Evolutionary conservation across 306 rosid species (phyloP), one percentile per base, ranked within the genome.

Genomic region (Ziziphus jujuba): DNA sequence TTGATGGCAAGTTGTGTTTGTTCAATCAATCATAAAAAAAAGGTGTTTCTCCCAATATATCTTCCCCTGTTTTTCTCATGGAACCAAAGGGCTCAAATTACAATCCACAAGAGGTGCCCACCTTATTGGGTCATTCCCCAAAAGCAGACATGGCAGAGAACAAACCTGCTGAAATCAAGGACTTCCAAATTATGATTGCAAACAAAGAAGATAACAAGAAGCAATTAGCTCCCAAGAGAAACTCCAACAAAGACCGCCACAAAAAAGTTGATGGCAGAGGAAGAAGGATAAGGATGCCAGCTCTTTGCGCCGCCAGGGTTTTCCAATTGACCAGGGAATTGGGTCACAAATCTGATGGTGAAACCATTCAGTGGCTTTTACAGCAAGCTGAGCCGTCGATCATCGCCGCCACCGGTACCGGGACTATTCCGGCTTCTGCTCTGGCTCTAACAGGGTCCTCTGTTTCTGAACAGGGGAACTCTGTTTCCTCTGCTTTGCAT

Each of bases 221-320:
- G 67, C 83, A 64, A 34, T 65, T 80, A 34, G 83, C 77, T 21
- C 82, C 85, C 15, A 80, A 80, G 69, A 70, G 81, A 48, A 72
- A 52, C 78, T 75, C 83, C 51, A 84, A 64, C 69, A 84, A 84
- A 47, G 88, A 84, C 54, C 71, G 88, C 23, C 88, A 84, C 72
- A 84, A 84, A 45, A 84, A 84, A 23, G 88, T 84, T 7, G 85
- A 80, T n/a, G 88, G 88, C 14, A 68, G 88, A 55, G 88, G 88
- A 3, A 72, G 85, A 47, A 77, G 88, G 63, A 84, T 84, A 61
- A 72, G 88, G 63, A 84, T 84, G 88, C 88, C 88, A 2, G 85
- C 88, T 25, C 81, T 84, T 3, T 84, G 88, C 19, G 85, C 88
- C 1, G 88, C 88, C 19, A 81, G 88, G 20, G 88, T 84, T 33